A percentile compares a stretch with the other conserved stretches of the same genome.
These are phyloP conservation scores for Vitellaria paradoxa DNA, from an alignment of 179 eudicot species.

Conservation along the genomic window DNA sequence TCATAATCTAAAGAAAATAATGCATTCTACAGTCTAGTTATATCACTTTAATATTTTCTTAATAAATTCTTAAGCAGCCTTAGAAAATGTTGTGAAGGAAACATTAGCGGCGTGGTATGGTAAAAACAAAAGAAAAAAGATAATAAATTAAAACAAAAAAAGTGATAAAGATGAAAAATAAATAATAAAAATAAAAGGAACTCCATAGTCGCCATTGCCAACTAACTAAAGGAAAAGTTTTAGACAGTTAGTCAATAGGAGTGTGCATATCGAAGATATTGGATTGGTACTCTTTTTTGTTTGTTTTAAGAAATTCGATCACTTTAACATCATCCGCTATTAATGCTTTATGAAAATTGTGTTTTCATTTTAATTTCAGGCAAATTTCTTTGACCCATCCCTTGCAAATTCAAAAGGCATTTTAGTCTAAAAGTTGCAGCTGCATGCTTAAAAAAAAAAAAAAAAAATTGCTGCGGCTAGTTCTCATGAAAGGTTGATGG, in stretches of 20 bases:
- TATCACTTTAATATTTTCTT: too few relatives aligned
- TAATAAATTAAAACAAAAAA: too few relatives aligned
- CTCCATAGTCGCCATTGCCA: background rate
- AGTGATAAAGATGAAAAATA: background rate
- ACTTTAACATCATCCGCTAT: background rate
- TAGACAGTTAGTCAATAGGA: background rate
- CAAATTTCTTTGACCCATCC: constrained; percentile 3
- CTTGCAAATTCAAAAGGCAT: background rate
- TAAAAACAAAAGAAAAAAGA: too few relatives aligned
- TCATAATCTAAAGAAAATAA: too few relatives aligned
- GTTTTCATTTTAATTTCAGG: background rate
- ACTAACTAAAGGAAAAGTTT: background rate
- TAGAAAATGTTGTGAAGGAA: too few relatives aligned
- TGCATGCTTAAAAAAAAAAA: background rate
- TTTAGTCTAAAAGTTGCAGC: background rate
- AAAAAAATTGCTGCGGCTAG: background rate
- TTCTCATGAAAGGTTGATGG: too few relatives aligned
- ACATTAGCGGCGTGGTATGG: too few relatives aligned
- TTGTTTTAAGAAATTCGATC: background rate
- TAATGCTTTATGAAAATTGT: background rate
- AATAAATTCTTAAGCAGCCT: too few relatives aligned
- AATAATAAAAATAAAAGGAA: too few relatives aligned
- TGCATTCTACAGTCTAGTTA: too few relatives aligned
- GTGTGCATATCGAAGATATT: background rate
- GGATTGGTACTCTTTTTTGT: background rate